Evolutionary conservation across 2,329 filamentous ascomycete genomes (phyloP).

Genomic region (Tolypocladium sp.): DNA sequence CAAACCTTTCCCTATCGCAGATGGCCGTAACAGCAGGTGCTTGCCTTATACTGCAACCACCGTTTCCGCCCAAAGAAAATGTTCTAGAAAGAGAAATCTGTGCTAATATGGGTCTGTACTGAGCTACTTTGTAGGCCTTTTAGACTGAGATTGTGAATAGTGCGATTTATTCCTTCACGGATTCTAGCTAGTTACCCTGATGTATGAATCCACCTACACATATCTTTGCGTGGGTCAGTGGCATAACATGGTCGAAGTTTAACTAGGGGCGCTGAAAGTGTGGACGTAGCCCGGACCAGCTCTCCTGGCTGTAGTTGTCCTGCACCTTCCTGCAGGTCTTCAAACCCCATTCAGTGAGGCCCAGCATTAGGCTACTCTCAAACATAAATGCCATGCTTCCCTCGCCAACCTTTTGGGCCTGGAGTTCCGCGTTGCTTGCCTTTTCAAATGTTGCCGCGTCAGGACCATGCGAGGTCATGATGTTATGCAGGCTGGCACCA

Average conservation of each 20-base stretch:
- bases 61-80: too few species aligned
- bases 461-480: slow-evolving; percentile 59
- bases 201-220: too few species aligned
- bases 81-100: too few species aligned
- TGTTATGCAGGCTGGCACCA: slow-evolving; percentile 55
- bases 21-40: too few species aligned
- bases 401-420: slow-evolving; percentile 48
- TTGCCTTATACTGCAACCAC: too few species aligned
- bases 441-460: slow-evolving; percentile 48
- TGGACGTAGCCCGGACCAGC: slow-evolving; percentile 62
- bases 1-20: too few species aligned
- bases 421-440: slow-evolving; percentile 43
- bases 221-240: background rate
- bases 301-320: slow-evolving; percentile 49
- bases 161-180: too few species aligned
- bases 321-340: slow-evolving; percentile 49
- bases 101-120: too few species aligned
- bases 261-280: slow-evolving; percentile 29
- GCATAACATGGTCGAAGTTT: background rate
- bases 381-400: slow-evolving; percentile 63
- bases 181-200: too few species aligned
- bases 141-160: too few species aligned
- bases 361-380: slow-evolving; percentile 60
- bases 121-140: too few species aligned
- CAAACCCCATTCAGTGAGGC: slow-evolving; percentile 62